These are phyloP conservation scores for Neofusicoccum ribis DNA, from an alignment of 2,329 filamentous ascomycete genomes.

Conservation along the genomic window DNA sequence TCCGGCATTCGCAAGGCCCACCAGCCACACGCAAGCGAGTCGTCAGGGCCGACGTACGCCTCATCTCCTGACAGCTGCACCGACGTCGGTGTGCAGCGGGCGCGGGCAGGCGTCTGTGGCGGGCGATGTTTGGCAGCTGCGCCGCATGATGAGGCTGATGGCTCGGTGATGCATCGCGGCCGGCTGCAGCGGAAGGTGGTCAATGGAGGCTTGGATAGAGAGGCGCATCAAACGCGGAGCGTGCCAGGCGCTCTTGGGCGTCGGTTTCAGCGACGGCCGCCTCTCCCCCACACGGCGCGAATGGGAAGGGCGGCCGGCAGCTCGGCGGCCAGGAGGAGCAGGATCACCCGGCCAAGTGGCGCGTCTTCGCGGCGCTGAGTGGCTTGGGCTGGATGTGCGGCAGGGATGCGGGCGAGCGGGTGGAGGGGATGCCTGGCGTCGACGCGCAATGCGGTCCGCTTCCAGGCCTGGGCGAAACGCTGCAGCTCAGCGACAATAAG, in stretches of 20 bases:
- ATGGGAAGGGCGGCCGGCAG: background rate
- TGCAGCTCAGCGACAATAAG: no score
- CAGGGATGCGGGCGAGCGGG: background rate
- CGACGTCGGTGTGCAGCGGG: background rate
- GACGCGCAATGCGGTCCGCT: conserved; percentile 13
- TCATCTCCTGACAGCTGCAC: conserved; percentile 2
- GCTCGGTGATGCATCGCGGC: no score
- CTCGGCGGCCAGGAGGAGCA: background rate
- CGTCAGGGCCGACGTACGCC: conserved; percentile 6
- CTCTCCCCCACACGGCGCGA: background rate
- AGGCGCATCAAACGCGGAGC: background rate
- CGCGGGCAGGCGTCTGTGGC: background rate
- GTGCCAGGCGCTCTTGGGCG: background rate
- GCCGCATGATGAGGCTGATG: background rate
- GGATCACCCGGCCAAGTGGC: conserved; percentile 3
- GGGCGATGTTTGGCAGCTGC: background rate
- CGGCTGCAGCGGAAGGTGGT: no score
- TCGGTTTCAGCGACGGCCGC: background rate
- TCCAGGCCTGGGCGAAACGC: conserved; percentile 3
- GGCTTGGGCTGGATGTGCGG: conserved; percentile 11
- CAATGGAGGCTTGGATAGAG: background rate
- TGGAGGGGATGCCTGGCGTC: background rate
- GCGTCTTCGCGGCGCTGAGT: background rate
- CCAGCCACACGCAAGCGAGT: conserved; percentile 18
- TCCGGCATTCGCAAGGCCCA: background rate